These are phyloP conservation scores for Trifolium subterraneum DNA, from an alignment of 306 rosid species.

Conservation along the genomic window DNA sequence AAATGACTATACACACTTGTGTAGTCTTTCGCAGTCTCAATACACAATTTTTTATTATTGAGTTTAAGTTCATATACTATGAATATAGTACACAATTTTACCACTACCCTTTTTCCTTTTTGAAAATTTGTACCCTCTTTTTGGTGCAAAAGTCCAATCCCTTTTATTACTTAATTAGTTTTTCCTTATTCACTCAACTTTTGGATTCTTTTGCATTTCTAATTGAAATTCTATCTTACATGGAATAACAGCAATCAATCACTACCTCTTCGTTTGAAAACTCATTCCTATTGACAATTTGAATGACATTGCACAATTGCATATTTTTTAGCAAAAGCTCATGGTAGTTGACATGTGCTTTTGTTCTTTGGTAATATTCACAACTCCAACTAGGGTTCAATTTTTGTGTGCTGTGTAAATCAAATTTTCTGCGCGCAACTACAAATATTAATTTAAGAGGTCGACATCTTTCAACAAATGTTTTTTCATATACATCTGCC, in stretches of 20 bases:
- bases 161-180: background rate
- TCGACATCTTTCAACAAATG: background rate
- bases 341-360: slow-evolving; percentile 27
- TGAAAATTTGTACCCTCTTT: slow-evolving; percentile 60
- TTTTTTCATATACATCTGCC: too few relatives aligned
- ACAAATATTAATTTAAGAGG: background rate
- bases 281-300: slow-evolving; percentile 33
- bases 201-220: slow-evolving; percentile 32
- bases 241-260: slow-evolving; percentile 47
- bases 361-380: slow-evolving; percentile 6
- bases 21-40: slow-evolving; percentile 20
- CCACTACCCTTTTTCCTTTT: slow-evolving; percentile 45
- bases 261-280: slow-evolving; percentile 39
- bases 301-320: slow-evolving; percentile 18
- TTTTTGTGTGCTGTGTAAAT: background rate
- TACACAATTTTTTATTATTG: slow-evolving; percentile 39
- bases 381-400: slow-evolving; percentile 52
- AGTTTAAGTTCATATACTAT: slow-evolving; percentile 40
- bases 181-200: slow-evolving; percentile 37
- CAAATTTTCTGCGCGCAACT: background rate
- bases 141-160: slow-evolving; percentile 49
- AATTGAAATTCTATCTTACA: slow-evolving; percentile 5
- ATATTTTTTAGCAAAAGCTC: background rate
- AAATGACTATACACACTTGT: slow-evolving; percentile 42
- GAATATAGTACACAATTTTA: slow-evolving; percentile 45